A percentile compares a stretch with the other conserved stretches of the same genome.
Conservation (phyloP, 352 stramenopile genomes). For the Globisporangium barbulae region DNA sequence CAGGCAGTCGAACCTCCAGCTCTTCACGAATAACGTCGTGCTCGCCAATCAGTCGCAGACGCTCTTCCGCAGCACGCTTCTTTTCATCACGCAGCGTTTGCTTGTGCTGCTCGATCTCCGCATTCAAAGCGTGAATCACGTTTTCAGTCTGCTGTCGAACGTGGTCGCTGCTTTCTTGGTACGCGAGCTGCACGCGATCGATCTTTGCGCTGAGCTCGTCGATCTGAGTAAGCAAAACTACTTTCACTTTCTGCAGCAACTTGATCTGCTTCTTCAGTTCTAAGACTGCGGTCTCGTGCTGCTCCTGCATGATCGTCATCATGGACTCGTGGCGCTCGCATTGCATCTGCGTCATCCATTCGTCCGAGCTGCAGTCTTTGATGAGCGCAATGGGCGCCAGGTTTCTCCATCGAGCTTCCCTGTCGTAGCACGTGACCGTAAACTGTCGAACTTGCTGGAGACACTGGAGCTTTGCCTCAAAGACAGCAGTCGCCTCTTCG, state of each 20-base stretch:
- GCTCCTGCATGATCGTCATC: slow-evolving; percentile 37
- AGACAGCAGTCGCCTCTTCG: slow-evolving; percentile 35
- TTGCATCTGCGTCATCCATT: slow-evolving; percentile 70
- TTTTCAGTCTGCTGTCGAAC: slow-evolving; percentile 45
- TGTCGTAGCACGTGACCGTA: slow-evolving; percentile 61
- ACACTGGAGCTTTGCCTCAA: slow-evolving; percentile 48
- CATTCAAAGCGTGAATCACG: slow-evolving; percentile 39
- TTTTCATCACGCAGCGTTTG: slow-evolving; percentile 30
- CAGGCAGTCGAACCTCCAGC: slow-evolving; percentile 35
- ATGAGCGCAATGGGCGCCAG: slow-evolving; percentile 44
- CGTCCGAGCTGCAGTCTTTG: slow-evolving; percentile 55
- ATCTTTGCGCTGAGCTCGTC: slow-evolving; percentile 29
- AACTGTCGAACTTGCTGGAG: slow-evolving; percentile 51
- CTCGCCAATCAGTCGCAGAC: slow-evolving; percentile 39
- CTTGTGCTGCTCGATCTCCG: slow-evolving; percentile 33
- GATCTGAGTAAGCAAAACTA: slow-evolving; percentile 34
- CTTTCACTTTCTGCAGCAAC: slow-evolving; percentile 37
- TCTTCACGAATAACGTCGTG: slow-evolving; percentile 37
- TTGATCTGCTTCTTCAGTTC: slow-evolving; percentile 46
- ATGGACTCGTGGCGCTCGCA: slow-evolving; percentile 48
- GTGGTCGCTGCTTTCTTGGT: slow-evolving; percentile 47
- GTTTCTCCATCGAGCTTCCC: slow-evolving; percentile 55
- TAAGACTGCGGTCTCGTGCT: slow-evolving; percentile 42
- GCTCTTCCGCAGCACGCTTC: slow-evolving; percentile 24
- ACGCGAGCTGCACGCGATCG: slow-evolving; percentile 35